Evolutionary conservation across 2,329 filamentous ascomycete species (phyloP).

Genomic region (Colletotrichum cuscutae): DNA sequence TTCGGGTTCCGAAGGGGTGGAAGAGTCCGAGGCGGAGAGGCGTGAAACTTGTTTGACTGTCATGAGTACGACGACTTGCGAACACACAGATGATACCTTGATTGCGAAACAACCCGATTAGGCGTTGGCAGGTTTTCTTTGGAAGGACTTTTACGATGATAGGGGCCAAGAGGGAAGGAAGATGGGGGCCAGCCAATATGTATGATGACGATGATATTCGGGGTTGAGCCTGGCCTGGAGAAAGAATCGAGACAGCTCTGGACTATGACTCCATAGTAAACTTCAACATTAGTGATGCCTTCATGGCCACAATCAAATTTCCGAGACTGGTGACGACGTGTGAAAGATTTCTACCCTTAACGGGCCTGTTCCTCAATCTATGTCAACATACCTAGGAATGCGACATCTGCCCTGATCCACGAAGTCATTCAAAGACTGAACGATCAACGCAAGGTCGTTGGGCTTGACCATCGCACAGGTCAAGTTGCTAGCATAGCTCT

Average conservation of each 20-base stretch:
- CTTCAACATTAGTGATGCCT: neutral
- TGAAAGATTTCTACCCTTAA: neutral
- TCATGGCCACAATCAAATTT: neutral
- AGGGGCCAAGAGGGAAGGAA: neutral
- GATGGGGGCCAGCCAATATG: neutral
- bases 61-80: conserved; percentile 4
- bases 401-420: too few species aligned
- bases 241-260: neutral
- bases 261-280: neutral
- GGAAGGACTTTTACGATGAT: neutral
- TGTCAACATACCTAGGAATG: too few species aligned
- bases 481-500: neutral
- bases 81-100: conserved; percentile 30
- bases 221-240: neutral
- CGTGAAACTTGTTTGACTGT: neutral
- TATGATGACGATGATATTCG: neutral
- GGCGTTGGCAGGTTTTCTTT: conserved; percentile 27
- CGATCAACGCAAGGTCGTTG: neutral
- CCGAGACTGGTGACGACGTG: neutral
- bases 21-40: neutral
- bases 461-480: neutral
- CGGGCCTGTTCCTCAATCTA: too few species aligned
- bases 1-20: neutral
- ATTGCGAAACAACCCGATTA: conserved; percentile 1
- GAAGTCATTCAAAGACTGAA: too few species aligned